phyloP scores from a whole-genome alignment of 768 basidiomycete species.

The Termitomyces sp. region DNA sequence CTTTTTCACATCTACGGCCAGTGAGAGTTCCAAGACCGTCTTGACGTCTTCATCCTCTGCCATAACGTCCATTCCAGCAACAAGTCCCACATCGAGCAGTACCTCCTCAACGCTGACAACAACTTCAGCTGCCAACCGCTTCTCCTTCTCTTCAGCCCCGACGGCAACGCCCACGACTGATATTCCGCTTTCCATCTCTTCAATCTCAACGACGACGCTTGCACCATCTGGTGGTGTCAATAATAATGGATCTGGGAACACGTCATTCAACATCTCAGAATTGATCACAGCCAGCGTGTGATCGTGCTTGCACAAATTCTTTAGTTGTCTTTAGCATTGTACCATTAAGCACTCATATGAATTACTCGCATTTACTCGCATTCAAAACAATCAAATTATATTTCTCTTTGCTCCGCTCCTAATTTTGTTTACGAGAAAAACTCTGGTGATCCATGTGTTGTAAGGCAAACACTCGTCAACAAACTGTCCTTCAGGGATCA shows the following conservation, averaged over 20 bases:
- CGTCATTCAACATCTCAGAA: constrained; percentile 11
- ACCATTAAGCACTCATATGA: not conserved
- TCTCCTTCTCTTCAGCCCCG: not conserved
- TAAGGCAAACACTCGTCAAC: constrained; percentile 8
- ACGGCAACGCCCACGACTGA: not conserved
- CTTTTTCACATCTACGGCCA: not conserved
- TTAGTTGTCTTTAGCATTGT: not conserved
- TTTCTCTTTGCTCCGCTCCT: not conserved
- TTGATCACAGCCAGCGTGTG: constrained; percentile 12
- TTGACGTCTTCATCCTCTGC: not conserved
- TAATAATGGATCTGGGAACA: constrained; percentile 6
- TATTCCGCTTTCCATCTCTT: constrained; percentile 5
- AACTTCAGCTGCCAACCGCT: not conserved
- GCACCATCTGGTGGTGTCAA: constrained; percentile 4
- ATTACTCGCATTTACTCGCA: too few relatives aligned
- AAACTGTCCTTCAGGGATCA: not conserved
- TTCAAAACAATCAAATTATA: not conserved
- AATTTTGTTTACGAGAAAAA: not conserved
- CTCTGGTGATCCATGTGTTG: not conserved
- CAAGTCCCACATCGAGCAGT: not conserved
- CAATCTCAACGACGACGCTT: constrained; percentile 7
- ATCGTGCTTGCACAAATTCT: not conserved
- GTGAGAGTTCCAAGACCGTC: not conserved
- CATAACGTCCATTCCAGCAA: not conserved
- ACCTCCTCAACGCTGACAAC: not conserved